Base-by-base conservation (phyloP, 768 basidiomycete genomes). In the Amanita muscaria region DNA sequence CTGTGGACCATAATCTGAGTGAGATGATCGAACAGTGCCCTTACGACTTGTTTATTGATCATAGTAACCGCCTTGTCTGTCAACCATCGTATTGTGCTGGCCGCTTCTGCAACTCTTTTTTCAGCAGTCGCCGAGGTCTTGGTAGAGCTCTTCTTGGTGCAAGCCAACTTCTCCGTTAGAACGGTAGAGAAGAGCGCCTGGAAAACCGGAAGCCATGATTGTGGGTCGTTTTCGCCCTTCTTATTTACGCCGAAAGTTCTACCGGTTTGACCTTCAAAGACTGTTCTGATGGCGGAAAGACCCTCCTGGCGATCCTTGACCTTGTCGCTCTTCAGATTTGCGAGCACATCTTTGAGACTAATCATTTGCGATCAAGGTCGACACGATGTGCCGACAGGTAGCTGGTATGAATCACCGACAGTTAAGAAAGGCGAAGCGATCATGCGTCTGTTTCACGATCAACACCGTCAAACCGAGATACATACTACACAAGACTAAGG, bases 181-280 rank as follows among this genome's bases (percentile, higher is more conserved):
- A 92, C 80, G 2, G 75, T 65, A 8, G 66, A 64, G 56, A 91
- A 92, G 5, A 96, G 64, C 12, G 77, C 77, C 52, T 88, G 77
- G 54, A 82, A 88, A 6, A 91, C 65, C 6, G 69, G 63, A 18
- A 81, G 62, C 86, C 87, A 93, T 36, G 51, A 43, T 29, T 57
- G 53, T 16, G 66, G 63, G 19, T 67, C 55, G 35, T 52, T 56
- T n/a, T 59, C 57, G 12, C 63, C 65, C 33, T 64, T 45, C 23
- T 56, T 55, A 24, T 65, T 58, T 38, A 69, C 57, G 49, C 67
- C 63, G 44, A 70, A 73, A 42, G 70, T 64, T 27, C 65, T 53
- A 48, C 77, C 64, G 10, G 69, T 68, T 45, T 64, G 59, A 50
- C 76, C 66, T 49, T 67, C 65, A 11, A 72, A 59, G 51, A 87